Conservation (phyloP, 169 alveolate genomes). For the Toxoplasma gondii region DNA sequence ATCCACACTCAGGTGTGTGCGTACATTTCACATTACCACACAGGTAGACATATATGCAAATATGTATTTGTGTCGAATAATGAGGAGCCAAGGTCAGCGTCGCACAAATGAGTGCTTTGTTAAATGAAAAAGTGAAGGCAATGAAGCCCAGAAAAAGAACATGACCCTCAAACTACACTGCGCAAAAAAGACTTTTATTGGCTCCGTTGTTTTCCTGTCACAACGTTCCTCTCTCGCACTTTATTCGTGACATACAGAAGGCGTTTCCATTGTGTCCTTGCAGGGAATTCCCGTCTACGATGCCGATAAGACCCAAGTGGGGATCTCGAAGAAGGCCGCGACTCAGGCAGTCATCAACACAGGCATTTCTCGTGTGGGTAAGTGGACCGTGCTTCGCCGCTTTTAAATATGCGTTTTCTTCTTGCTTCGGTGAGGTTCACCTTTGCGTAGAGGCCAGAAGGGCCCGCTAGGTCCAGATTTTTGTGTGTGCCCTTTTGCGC, state of each 20-base stretch:
- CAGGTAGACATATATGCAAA: background rate
- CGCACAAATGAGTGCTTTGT: no score
- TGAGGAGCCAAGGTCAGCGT: no score
- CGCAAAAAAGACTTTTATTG: no score
- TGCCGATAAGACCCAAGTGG: slow-evolving; percentile 11
- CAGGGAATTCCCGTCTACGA: slow-evolving; percentile 64
- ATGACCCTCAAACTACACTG: no score
- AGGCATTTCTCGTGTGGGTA: slow-evolving; percentile 60
- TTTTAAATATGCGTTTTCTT: background rate
- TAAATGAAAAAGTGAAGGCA: no score
- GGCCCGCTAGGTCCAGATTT: no score
- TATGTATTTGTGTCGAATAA: background rate
- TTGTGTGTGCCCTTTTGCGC: background rate
- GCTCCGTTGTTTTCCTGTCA: no score
- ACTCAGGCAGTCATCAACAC: slow-evolving; percentile 54
- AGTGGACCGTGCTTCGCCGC: background rate
- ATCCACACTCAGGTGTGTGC: background rate
- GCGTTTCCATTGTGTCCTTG: background rate
- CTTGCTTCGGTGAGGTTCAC: background rate
- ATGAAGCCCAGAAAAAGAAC: no score
- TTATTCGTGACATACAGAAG: no score
- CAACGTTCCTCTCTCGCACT: no score
- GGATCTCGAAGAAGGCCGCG: slow-evolving; percentile 52
- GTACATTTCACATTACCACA: background rate
- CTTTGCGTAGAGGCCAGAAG: background rate